Evolutionary conservation across 2,329 filamentous ascomycete species (phyloP).

Genomic region (Ascochyta fabae): DNA sequence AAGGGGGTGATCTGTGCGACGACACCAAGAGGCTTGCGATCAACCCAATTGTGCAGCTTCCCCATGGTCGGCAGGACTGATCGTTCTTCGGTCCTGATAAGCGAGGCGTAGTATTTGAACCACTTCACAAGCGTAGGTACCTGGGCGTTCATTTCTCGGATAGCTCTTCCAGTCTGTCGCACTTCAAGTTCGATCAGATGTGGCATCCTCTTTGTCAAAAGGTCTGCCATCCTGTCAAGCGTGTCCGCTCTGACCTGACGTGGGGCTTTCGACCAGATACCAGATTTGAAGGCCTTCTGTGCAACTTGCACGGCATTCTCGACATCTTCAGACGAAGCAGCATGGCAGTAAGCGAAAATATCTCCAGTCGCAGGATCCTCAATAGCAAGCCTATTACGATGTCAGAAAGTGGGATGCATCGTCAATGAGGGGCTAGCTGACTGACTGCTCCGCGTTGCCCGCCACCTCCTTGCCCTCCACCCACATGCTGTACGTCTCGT

Average conservation of each 20-base stretch:
- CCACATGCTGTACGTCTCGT: conserved; percentile 47
- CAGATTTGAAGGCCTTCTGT: conserved; percentile 57
- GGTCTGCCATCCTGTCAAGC: conserved; percentile 64
- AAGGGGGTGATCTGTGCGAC: conserved; percentile 50
- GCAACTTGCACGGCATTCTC: conserved; percentile 51
- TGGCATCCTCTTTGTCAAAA: conserved; percentile 61
- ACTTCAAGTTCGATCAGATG: conserved; percentile 69
- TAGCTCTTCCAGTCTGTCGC: conserved; percentile 69
- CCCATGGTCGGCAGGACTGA: conserved; percentile 69
- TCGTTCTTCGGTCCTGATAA: conserved; percentile 71
- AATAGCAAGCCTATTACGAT: conserved; percentile 54
- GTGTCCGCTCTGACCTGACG: conserved; percentile 66
- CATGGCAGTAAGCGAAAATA: conserved; percentile 59
- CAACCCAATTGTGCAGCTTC: conserved; percentile 56
- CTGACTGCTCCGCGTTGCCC: conserved; percentile 58
- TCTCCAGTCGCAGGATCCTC: conserved; percentile 63
- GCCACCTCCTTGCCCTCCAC: conserved; percentile 50
- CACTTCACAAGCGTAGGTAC: conserved; percentile 70
- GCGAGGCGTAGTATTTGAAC: conserved; percentile 74
- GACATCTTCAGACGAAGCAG: conserved; percentile 56
- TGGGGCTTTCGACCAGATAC: conserved; percentile 64
- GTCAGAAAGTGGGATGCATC: conserved; percentile 17
- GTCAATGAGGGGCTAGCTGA: conserved; percentile 26
- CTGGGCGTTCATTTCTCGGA: conserved; percentile 75
- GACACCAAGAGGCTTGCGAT: conserved; percentile 47